Percentiles rank a stretch among this genome's conserved stretches.
Evolutionary conservation across 2,329 filamentous ascomycete genomes (phyloP).

Genomic region (Juglanconis oblonga): DNA sequence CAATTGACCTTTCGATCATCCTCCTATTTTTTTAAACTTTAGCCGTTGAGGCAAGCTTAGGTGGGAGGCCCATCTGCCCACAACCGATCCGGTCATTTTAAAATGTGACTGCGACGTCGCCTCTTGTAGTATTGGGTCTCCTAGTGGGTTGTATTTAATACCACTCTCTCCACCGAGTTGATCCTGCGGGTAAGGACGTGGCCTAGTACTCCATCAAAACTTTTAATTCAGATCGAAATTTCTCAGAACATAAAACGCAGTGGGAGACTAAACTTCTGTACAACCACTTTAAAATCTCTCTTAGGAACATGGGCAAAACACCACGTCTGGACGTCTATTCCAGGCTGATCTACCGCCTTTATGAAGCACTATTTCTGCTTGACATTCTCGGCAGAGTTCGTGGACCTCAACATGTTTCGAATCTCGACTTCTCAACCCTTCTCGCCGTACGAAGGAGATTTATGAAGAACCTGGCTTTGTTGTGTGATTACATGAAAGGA

Average conservation of each 20-base stretch:
- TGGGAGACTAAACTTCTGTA: too few species aligned
- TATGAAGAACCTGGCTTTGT: conserved; percentile 37
- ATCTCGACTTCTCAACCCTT: background rate
- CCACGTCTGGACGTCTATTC: background rate
- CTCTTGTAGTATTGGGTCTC: too few species aligned
- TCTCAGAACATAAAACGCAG: too few species aligned
- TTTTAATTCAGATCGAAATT: too few species aligned
- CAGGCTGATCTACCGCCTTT: conserved; percentile 29
- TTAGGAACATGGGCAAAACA: background rate
- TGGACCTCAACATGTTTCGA: conserved; percentile 23
- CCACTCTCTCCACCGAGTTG: too few species aligned
- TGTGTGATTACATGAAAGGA: conserved; percentile 46
- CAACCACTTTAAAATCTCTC: background rate
- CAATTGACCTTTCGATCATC: too few species aligned
- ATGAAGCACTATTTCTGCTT: conserved; percentile 36
- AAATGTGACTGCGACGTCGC: background rate
- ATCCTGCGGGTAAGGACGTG: too few species aligned
- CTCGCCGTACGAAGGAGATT: conserved; percentile 27
- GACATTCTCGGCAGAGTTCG: conserved; percentile 30
- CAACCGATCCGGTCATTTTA: background rate
- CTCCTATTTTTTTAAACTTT: too few species aligned
- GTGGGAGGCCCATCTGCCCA: background rate
- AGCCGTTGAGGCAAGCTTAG: too few species aligned
- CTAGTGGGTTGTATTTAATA: too few species aligned
- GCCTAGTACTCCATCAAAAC: too few species aligned